Conservation (phyloP, 331 rosid genomes). For the Cydonia oblonga region DNA sequence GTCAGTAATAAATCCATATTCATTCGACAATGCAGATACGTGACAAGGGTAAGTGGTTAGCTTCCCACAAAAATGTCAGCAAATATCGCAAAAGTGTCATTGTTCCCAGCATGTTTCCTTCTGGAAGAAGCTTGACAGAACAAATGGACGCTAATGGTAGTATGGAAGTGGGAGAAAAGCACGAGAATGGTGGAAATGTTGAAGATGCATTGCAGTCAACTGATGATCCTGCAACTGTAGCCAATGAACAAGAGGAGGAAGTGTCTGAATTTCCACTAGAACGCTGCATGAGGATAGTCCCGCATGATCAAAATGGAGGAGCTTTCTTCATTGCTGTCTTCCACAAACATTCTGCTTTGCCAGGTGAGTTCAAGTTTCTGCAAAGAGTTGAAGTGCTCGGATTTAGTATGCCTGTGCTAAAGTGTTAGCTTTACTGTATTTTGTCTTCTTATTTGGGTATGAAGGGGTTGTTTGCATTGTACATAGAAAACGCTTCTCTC, state of each 20-base stretch:
- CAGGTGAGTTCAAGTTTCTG: slow-evolving; percentile 40
- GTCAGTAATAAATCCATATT: neutral
- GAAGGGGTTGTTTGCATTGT: neutral
- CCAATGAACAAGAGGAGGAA: slow-evolving; percentile 39
- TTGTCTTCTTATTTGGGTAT: neutral
- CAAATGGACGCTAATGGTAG: slow-evolving; percentile 17
- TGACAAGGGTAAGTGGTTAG: slow-evolving; percentile 71
- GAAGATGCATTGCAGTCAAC: slow-evolving; percentile 26
- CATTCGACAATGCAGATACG: slow-evolving; percentile 44
- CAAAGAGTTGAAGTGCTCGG: neutral
- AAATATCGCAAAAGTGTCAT: slow-evolving; percentile 49
- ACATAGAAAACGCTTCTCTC: no score
- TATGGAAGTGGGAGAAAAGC: slow-evolving; percentile 25
- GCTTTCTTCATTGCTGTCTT: slow-evolving; percentile 93
- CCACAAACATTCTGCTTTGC: slow-evolving; percentile 63
- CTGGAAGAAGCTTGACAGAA: slow-evolving; percentile 41
- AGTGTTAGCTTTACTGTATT: neutral
- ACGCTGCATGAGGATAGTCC: slow-evolving; percentile 79
- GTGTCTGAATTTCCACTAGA: slow-evolving; percentile 68
- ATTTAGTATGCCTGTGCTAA: no score
- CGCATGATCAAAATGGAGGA: slow-evolving; percentile 97
- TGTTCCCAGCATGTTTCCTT: slow-evolving; percentile 80
- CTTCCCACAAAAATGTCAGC: slow-evolving; percentile 54
- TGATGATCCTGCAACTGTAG: slow-evolving; percentile 19
- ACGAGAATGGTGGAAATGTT: slow-evolving; percentile 19